These are phyloP conservation scores for Aspergillus luchuensis DNA, from an alignment of 2,329 filamentous ascomycete species.

Conservation along the genomic window DNA sequence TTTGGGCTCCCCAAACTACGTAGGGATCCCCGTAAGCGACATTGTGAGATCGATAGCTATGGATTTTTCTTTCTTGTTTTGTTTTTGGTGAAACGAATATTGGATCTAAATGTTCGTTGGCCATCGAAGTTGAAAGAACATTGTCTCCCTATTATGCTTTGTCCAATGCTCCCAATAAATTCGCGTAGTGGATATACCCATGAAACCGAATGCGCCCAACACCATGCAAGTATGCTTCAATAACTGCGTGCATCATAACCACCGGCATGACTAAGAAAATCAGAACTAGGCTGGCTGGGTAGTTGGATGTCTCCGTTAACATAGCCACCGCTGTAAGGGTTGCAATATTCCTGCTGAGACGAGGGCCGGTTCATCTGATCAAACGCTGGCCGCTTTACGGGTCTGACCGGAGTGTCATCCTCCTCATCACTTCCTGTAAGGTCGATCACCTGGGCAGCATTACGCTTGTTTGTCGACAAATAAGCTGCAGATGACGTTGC, in stretches of 20 bases:
- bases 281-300: conserved; percentile 20
- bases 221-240: conserved; percentile 22
- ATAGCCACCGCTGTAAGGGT: conserved; percentile 24
- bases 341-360: conserved; percentile 25
- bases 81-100: neutral
- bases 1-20: too few relatives aligned
- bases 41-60: too few relatives aligned
- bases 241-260: conserved; percentile 21
- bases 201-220: conserved; percentile 21
- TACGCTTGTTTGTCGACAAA: conserved; percentile 48
- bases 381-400: conserved; percentile 38
- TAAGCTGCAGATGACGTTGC: conserved; percentile 39
- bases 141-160: neutral
- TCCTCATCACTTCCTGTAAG: conserved; percentile 56
- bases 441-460: conserved; percentile 55
- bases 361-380: conserved; percentile 25
- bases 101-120: neutral
- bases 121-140: neutral
- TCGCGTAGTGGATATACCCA: conserved; percentile 9
- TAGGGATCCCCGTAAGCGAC: too few relatives aligned
- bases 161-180: conserved; percentile 10
- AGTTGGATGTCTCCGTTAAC: conserved; percentile 25
- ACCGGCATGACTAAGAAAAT: conserved; percentile 14
- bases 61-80: too few relatives aligned
- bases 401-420: conserved; percentile 46